Conservation (phyloP, 208 protist species). For the Trypanosoma vivax region DNA sequence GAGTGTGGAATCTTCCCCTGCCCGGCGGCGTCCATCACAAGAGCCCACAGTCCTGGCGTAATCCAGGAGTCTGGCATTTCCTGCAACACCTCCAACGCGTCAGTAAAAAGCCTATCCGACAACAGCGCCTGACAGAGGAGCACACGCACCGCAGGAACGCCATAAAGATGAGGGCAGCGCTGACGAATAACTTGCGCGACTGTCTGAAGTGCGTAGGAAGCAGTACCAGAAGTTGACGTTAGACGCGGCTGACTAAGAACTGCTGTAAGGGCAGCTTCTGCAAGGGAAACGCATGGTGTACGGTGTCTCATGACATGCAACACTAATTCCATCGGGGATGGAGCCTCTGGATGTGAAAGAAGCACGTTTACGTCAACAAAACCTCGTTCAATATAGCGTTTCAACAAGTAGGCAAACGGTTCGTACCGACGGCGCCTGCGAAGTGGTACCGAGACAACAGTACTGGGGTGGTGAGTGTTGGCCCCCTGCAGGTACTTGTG, state of each 20-base stretch:
- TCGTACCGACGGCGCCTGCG: constrained; percentile 39
- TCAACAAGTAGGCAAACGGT: constrained; percentile 40
- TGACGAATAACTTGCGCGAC: constrained; percentile 10
- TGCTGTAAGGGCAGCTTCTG: constrained; percentile 30
- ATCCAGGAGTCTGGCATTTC: constrained; percentile 43
- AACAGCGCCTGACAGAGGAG: constrained; percentile 51
- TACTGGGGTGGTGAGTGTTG: constrained; percentile 2
- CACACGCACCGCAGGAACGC: constrained; percentile 23
- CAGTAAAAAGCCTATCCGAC: constrained; percentile 28
- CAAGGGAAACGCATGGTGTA: constrained; percentile 39
- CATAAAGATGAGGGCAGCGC: constrained; percentile 35
- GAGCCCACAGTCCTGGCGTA: constrained; percentile 42
- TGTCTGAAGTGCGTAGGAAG: constrained; percentile 22
- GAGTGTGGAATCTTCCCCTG: constrained; percentile 59
- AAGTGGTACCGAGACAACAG: background rate
- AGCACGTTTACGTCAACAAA: constrained; percentile 27
- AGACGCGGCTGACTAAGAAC: constrained; percentile 14
- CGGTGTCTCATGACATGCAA: constrained; percentile 39
- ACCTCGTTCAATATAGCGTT: constrained; percentile 56
- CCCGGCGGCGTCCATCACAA: constrained; percentile 39
- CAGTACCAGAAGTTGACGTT: constrained; percentile 16
- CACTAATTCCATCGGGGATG: constrained; percentile 47
- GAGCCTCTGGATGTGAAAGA: constrained; percentile 56
- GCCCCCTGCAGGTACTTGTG: constrained; percentile 1
- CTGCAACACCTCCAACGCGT: constrained; percentile 35